These are phyloP conservation scores for Tetradesmus obliquus DNA, from an alignment of 139 green algal genomes.

Conservation along the genomic window DNA sequence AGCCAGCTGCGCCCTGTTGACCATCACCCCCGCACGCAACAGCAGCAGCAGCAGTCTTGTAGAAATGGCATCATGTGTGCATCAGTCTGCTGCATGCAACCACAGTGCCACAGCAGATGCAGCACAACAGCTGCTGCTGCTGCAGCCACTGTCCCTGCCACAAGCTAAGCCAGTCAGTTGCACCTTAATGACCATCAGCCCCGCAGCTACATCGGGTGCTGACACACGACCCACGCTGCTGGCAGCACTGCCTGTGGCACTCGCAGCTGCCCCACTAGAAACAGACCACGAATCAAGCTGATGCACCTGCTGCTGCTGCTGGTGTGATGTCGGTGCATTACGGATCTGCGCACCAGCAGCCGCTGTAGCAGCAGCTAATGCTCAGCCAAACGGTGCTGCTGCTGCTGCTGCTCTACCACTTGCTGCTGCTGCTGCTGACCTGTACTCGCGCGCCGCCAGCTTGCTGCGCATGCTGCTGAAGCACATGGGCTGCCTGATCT, in stretches of 20 bases:
- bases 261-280: no score
- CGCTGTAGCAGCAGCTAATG: neutral
- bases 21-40: no score
- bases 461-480: slow-evolving; percentile 62
- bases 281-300: neutral
- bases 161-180: neutral
- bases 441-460: slow-evolving; percentile 54
- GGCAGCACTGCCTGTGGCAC: no score
- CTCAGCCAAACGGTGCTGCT: neutral
- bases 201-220: no score
- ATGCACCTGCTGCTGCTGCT: neutral
- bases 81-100: no score
- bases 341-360: neutral
- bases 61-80: no score
- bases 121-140: neutral
- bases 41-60: no score
- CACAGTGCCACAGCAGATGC: neutral
- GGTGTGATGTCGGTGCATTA: neutral
- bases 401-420: neutral
- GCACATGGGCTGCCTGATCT: slow-evolving; percentile 67
- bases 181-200: no score
- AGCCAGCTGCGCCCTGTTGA: no score
- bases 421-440: neutral
- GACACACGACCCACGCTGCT: no score
- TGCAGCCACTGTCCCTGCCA: neutral